Percentiles rank a stretch among this genome's conserved stretches.
Conservation (phyloP, 75 land plant species). For the Cupressus sempervirens region DNA sequence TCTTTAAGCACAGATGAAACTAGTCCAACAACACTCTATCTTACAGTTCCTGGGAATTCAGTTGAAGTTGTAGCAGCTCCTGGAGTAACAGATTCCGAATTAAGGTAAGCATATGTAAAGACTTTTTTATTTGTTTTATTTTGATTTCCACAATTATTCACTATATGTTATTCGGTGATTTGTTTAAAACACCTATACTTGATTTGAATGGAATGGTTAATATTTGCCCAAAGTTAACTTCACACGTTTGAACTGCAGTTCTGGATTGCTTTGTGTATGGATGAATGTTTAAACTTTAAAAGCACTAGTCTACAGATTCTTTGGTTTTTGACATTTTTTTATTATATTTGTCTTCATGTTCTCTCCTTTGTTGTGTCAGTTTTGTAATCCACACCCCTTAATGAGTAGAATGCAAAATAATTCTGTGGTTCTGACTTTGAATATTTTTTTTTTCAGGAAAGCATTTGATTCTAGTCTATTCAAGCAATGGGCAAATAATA, state of each 20-base stretch:
- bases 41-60: constrained; percentile 22
- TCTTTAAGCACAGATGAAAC: constrained; percentile 5
- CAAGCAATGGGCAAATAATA: constrained; percentile 70
- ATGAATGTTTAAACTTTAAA: not conserved
- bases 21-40: not conserved
- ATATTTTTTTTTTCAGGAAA: constrained; percentile 36
- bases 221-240: not conserved
- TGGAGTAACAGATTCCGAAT: constrained; percentile 52
- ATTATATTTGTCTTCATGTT: not conserved
- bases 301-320: not conserved
- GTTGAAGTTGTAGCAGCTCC: constrained; percentile 56
- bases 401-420: not conserved
- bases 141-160: not conserved
- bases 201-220: not conserved
- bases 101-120: constrained; percentile 32
- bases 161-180: not conserved
- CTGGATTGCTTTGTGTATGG: not conserved
- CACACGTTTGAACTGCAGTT: not conserved
- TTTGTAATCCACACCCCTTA: not conserved
- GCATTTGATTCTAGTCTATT: constrained; percentile 68
- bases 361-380: not conserved
- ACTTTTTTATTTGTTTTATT: not conserved
- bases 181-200: not conserved
- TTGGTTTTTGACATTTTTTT: not conserved
- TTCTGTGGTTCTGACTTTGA: not conserved